Conservation (phyloP, 1,284 basidiomycete genomes). For the Schizophyllum amplum region DNA sequence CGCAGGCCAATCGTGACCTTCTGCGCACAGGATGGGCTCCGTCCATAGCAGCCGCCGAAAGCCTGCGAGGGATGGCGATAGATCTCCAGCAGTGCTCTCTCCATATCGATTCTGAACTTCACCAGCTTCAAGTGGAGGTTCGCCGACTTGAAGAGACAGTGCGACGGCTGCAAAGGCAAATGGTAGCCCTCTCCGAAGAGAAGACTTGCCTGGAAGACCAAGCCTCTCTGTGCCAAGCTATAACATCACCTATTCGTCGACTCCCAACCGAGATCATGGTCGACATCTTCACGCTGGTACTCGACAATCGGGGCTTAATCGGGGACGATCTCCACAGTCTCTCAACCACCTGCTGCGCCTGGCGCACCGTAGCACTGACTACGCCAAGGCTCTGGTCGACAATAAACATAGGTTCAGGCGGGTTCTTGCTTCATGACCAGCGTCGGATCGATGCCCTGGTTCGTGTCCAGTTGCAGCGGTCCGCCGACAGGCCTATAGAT, state of each 20-base stretch:
- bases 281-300: not conserved
- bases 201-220: not conserved
- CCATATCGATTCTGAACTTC: not conserved
- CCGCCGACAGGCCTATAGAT: not conserved
- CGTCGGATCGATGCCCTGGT: not conserved
- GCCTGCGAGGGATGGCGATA: not conserved
- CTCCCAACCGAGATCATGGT: not conserved
- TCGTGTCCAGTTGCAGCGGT: not conserved
- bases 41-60: not conserved
- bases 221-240: not conserved
- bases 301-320: not conserved
- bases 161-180: not conserved
- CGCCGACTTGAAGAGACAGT: not conserved
- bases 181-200: not conserved
- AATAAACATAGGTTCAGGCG: not conserved
- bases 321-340: not conserved
- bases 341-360: not conserved
- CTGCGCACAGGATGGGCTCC: not conserved
- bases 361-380: not conserved
- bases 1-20: not conserved
- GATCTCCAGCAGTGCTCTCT: not conserved
- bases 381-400: not conserved
- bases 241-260: not conserved
- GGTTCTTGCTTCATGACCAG: not conserved
- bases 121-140: not conserved